Evolutionary conservation across 129 eudicot genomes (phyloP).

Genomic region (Flaveria sonorensis): DNA sequence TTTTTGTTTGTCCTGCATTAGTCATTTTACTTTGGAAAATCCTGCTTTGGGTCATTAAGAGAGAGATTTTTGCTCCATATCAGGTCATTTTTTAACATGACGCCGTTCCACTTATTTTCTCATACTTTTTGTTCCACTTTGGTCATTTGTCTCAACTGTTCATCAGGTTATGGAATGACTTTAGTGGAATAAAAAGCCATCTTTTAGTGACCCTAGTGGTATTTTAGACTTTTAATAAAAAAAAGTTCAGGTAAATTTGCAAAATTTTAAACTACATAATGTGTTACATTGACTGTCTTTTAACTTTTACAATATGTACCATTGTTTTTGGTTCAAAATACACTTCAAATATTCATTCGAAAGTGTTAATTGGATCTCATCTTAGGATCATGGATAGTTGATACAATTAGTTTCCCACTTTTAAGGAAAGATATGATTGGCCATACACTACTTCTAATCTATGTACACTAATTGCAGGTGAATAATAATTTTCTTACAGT

Average conservation of each 20-base stretch:
- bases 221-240: background rate
- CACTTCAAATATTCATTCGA: constrained; percentile 14
- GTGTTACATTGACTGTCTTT: constrained; percentile 8
- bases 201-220: background rate
- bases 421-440: background rate
- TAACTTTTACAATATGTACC: constrained; percentile 1
- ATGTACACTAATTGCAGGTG: constrained; percentile 52
- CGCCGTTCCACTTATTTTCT: background rate
- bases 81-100: constrained; percentile 5
- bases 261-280: constrained; percentile 1
- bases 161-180: background rate
- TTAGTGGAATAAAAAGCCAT: background rate
- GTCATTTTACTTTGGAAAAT: background rate
- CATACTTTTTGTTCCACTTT: background rate
- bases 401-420: constrained; percentile 2
- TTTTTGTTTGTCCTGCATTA: background rate
- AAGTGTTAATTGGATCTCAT: constrained; percentile 8
- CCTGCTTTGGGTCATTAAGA: background rate
- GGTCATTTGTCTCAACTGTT: background rate
- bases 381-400: constrained; percentile 3
- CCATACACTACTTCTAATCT: constrained; percentile 20
- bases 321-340: constrained; percentile 14
- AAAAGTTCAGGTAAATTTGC: constrained; percentile 7
- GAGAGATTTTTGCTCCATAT: background rate
- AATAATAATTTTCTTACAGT: constrained; percentile 91